phyloP scores from a whole-genome alignment of 2,329 filamentous ascomycete species.

The Nigrospora osmanthi region DNA sequence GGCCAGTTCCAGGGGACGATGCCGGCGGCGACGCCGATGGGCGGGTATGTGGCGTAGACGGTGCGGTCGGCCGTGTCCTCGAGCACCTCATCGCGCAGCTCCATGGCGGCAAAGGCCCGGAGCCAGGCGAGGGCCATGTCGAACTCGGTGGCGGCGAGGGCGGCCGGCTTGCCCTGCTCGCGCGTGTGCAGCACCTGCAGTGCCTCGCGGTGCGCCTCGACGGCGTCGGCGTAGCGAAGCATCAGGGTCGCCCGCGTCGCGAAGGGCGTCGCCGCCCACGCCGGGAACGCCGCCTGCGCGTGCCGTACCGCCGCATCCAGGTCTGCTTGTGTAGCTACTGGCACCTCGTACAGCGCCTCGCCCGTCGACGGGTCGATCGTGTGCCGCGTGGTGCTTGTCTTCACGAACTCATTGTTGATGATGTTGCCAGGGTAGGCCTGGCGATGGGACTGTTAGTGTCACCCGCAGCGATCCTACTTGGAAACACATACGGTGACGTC shows the following conservation, averaged over 20 bases:
- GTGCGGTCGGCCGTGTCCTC: constrained; percentile 26
- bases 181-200: constrained; percentile 14
- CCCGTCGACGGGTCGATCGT: constrained; percentile 23
- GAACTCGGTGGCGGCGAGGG: constrained; percentile 14
- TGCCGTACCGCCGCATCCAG: constrained; percentile 28
- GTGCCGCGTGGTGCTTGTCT: neutral
- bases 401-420: constrained; percentile 4
- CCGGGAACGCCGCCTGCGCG: constrained; percentile 24
- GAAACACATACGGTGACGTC: neutral
- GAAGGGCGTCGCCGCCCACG: constrained; percentile 23
- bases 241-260: constrained; percentile 14
- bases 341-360: constrained; percentile 24
- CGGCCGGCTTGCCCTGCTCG: constrained; percentile 22
- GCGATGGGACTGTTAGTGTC: no score
- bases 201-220: constrained; percentile 10
- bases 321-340: constrained; percentile 27
- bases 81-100: constrained; percentile 28
- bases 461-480: no score
- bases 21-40: constrained; percentile 34
- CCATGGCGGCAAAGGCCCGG: constrained; percentile 17
- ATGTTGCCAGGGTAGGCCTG: constrained; percentile 4
- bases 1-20: constrained; percentile 53
- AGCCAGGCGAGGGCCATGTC: constrained; percentile 17
- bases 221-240: constrained; percentile 14
- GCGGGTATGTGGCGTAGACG: constrained; percentile 26